Percentiles rank a stretch among this genome's conserved stretches.
Evolutionary conservation across 148 eudicot species (phyloP).

Genomic region (Oxyria digyna): DNA sequence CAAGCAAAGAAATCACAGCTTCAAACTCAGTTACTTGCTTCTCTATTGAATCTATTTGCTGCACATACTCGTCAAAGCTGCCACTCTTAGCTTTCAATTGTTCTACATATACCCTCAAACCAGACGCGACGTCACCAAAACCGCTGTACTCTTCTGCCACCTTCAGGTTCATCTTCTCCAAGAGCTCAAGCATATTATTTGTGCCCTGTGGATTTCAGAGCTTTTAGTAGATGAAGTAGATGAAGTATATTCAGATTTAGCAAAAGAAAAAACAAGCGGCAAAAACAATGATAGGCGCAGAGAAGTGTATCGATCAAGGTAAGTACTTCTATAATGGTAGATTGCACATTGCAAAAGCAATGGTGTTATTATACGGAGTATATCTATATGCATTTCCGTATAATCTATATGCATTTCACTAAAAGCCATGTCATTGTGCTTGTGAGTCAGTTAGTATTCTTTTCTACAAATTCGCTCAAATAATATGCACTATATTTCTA

Average conservation of each 20-base stretch:
- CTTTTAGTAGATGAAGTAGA: neutral
- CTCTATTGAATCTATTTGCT: constrained; percentile 83
- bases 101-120: constrained; percentile 90
- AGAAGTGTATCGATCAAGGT: neutral
- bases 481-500: neutral
- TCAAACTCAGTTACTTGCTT: constrained; percentile 83
- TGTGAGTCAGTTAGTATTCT: neutral
- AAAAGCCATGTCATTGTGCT: neutral
- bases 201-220: constrained; percentile 39
- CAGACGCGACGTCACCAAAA: constrained; percentile 78
- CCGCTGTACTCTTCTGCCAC: constrained; percentile 87
- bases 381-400: too few species aligned
- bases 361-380: too few species aligned
- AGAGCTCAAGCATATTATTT: constrained; percentile 56
- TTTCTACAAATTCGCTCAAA: neutral
- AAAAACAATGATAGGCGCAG: neutral
- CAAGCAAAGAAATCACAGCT: constrained; percentile 88
- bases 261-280: too few species aligned
- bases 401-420: neutral
- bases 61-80: constrained; percentile 61
- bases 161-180: constrained; percentile 85
- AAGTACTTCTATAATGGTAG: neutral
- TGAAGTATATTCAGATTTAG: too few species aligned
- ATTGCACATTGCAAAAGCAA: too few species aligned
- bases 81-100: constrained; percentile 69